A percentile compares a stretch with the other conserved stretches of the same genome.
Conservation (phyloP, 2,329 filamentous ascomycete species). For the Bipolaris gigantea region DNA sequence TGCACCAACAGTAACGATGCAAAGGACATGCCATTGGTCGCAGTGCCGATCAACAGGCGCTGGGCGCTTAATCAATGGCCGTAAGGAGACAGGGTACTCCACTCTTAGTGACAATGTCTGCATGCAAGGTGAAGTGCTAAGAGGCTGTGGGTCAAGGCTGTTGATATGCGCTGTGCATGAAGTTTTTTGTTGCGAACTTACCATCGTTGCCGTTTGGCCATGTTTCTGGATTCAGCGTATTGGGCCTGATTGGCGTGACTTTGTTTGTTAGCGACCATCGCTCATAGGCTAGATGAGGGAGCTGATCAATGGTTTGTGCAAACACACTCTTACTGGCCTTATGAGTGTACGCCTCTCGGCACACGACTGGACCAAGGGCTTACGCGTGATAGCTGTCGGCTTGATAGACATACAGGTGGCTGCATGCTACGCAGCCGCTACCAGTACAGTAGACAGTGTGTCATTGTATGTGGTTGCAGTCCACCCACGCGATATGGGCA, state of each 20-base stretch:
- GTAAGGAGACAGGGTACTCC: constrained; percentile 3
- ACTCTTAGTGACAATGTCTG: constrained; percentile 1
- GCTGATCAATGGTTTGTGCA: background rate
- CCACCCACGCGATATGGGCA: constrained; percentile 1
- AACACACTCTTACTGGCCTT: background rate
- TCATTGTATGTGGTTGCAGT: constrained; percentile 4
- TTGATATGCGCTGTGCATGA: background rate
- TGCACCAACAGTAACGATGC: background rate
- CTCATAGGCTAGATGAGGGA: background rate
- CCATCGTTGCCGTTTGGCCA: background rate
- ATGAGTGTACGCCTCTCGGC: background rate
- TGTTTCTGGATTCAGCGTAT: background rate
- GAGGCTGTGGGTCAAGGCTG: background rate
- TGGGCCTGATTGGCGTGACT: background rate
- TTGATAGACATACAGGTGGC: background rate
- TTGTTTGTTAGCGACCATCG: background rate
- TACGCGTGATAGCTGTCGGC: constrained; percentile 1
- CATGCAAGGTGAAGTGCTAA: background rate
- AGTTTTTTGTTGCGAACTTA: background rate
- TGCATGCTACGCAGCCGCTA: constrained; percentile 8
- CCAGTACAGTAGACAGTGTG: constrained; percentile 3
- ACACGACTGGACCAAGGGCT: background rate
- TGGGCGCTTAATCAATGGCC: constrained; percentile 18
- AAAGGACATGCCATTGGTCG: background rate
- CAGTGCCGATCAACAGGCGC: constrained; percentile 4